These are phyloP conservation scores for Penicillium pulvis DNA, from an alignment of 495 filamentous ascomycete genomes.

Conservation along the genomic window DNA sequence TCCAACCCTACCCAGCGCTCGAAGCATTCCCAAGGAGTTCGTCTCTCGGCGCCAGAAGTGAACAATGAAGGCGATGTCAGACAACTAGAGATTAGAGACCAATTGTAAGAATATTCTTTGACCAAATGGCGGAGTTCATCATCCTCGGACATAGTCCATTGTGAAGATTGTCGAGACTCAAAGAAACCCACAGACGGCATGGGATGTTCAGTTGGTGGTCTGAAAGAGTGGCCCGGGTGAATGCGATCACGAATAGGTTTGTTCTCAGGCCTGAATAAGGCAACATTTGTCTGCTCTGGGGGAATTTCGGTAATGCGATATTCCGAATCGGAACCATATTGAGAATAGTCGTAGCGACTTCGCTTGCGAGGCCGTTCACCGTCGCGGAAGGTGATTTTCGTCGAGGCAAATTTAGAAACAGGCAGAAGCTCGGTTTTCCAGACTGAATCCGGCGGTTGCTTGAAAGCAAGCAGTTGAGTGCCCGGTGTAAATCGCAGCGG, in stretches of 20 bases:
- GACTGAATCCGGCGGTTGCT: constrained; percentile 63
- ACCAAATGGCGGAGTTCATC: constrained; percentile 83
- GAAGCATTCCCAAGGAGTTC: constrained; percentile 98
- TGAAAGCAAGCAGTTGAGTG: constrained; percentile 53
- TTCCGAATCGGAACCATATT: constrained; percentile 64
- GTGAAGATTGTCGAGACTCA: constrained; percentile 78
- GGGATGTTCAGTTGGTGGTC: constrained; percentile 83
- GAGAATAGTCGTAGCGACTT: constrained; percentile 75
- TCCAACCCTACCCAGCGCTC: constrained; percentile 93
- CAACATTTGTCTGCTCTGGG: constrained; percentile 76
- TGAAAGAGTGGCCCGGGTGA: constrained; percentile 88
- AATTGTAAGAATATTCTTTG: constrained; percentile 93
- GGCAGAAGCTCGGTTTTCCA: constrained; percentile 81
- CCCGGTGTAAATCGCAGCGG: constrained; percentile 62
- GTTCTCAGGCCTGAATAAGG: constrained; percentile 87
- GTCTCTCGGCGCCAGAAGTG: constrained; percentile 79
- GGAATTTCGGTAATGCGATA: constrained; percentile 51
- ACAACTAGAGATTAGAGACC: constrained; percentile 86
- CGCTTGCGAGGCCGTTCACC: constrained; percentile 72
- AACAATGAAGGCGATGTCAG: constrained; percentile 72
- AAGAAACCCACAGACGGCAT: constrained; percentile 92
- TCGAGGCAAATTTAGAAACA: constrained; percentile 79
- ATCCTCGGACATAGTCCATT: constrained; percentile 89
- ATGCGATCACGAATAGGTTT: constrained; percentile 87
- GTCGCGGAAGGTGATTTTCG: constrained; percentile 71